Evolutionary conservation across 805 yeast species (phyloP), one percentile per base, ranked within the genome.

Genomic region (Torulaspora maleeae): DNA sequence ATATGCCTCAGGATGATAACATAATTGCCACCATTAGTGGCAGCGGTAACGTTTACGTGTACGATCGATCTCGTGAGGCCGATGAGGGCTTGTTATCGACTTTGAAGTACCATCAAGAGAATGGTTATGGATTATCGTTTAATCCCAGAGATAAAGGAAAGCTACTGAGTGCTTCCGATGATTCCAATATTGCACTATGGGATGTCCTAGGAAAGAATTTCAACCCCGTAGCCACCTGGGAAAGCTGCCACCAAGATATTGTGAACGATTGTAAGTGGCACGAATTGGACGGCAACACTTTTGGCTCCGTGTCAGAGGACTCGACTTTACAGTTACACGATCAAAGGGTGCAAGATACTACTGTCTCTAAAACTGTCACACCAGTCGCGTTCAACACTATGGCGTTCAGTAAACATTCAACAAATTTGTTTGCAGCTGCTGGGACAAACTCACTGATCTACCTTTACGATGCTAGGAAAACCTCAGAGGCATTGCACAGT

Each of bases 181-280:
- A 86, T 61, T 67, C 71, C 34, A 72, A 79, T 0, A 71, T 83
- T 20, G 86, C 79, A 0, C 52, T 83, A 2, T 79, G 89, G 76
- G 85, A 83, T 53, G 64, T 75, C 1, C 46, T 55, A 3, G 41
- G 42, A 11, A 15, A 43, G 1, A 32, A 54, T 0, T 74, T 74
- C n/a, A 13, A 45, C 0, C 50, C 58, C 2, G 65, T 54, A 1
- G 30, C 46, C 17, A 42, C 47, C n/a, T 66, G 69, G 51, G 56
- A 48, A 3, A 43, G 54, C 16, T 27, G 48, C 6, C 87, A 83
- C 51, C 53, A 60, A 0, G 82, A 78, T 51, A 80, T 82, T 28
- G 87, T 86, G 11, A 86, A 86, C 55, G 93, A 85, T 56, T 83
- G 80, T 16, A 78, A 81, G 64, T 86, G 90, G 87, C 85, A 83